A percentile compares a stretch with the other conserved stretches of the same genome.
These are phyloP conservation scores for Rhypophila decipiens DNA, from an alignment of 495 filamentous ascomycete genomes.

Conservation along the genomic window DNA sequence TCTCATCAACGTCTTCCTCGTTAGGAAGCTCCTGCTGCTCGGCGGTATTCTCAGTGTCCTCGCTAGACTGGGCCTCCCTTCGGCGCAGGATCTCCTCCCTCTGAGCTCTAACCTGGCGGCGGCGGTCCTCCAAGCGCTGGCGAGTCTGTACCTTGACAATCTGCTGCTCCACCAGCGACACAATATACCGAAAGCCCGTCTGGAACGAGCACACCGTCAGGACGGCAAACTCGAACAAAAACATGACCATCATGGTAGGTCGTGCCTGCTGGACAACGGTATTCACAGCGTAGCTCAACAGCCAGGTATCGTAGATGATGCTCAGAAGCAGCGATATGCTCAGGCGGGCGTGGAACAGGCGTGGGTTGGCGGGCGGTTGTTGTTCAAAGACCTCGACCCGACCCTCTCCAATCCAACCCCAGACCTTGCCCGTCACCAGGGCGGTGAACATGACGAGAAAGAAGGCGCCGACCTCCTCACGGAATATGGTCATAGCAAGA, in stretches of 20 bases:
- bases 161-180: constrained; percentile 72
- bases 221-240: constrained; percentile 93
- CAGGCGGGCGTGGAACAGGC: constrained; percentile 81
- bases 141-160: constrained; percentile 65
- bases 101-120: constrained; percentile 47
- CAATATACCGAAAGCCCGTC: constrained; percentile 66
- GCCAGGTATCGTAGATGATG: constrained; percentile 64
- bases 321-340: constrained; percentile 71
- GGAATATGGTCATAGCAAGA: constrained; percentile 98
- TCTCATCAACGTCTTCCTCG: constrained; percentile 79
- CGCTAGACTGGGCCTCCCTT: constrained; percentile 36
- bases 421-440: constrained; percentile 89
- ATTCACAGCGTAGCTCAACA: constrained; percentile 72
- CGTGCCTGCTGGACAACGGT: constrained; percentile 79
- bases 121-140: constrained; percentile 56
- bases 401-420: constrained; percentile 96
- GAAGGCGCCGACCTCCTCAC: constrained; percentile 87
- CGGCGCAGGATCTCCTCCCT: constrained; percentile 59
- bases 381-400: constrained; percentile 92
- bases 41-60: constrained; percentile 31
- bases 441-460: constrained; percentile 94
- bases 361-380: constrained; percentile 84
- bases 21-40: constrained; percentile 49
- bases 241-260: constrained; percentile 99
- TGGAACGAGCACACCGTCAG: constrained; percentile 73